Base-by-base conservation (phyloP, 768 basidiomycete species). In the Chalciporus chontae region DNA sequence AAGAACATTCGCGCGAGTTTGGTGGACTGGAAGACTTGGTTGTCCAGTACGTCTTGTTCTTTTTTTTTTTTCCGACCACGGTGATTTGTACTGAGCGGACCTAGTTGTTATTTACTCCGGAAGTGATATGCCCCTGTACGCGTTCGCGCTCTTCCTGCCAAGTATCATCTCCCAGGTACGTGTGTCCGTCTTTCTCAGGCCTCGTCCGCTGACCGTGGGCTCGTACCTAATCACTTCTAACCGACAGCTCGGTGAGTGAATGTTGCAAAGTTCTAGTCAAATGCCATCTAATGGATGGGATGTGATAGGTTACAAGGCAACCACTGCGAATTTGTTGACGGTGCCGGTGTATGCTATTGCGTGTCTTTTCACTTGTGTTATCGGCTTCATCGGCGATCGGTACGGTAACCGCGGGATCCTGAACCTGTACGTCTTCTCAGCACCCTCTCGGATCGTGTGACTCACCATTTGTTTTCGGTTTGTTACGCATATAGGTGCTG, bases 341-440 rank as follows among this genome's bases (percentile, higher is more conserved):
- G 86, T 90, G 4, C 89, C 88, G 0, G 85, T 89, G 32, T 91
- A 90, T 58, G 74, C 73, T 8, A 74, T 80, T 39, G 89, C 88
- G 10, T 83, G 85, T 55, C 69, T 83, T 19, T 64, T 81, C 34
- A 90, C 88, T 4, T 85, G 81, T 59, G 45, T 66, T 0, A 80
- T 87, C 27, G 86, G 85, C 6, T 85, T 74, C 62, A 42, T 72
- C 8, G 85, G 85, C 1, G 87, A 90, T 62, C 72, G 77, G 43
- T 73, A 75, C 51, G 79, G 82, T 15, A 72, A 73, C 37, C 72
- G 89, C 51, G 85, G 83, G 2, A 70, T 75, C 41, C 77, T 84
- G 55, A 87, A 85, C 59, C 57, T 90, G 83, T 85, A 56, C 36
- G 82, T 58, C 48, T 26, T 42, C 42, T 39, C 18, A 32, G 8